Evolutionary conservation across 1,139 yeast species (phyloP).

Genomic region (Dujonia santamariae): DNA sequence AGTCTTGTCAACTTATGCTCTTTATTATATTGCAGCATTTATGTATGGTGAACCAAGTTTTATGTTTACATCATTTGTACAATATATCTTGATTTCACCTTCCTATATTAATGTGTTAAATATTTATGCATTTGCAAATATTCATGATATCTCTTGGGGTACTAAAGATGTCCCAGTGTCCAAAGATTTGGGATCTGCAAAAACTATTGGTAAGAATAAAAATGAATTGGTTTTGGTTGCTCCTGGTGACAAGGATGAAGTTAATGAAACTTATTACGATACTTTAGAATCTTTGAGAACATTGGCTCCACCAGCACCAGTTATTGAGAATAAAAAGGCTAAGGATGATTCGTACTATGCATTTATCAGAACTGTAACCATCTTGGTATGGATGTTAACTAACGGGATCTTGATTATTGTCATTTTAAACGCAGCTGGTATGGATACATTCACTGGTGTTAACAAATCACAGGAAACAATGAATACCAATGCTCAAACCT

Average conservation of each 20-base stretch:
- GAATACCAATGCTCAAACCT: constrained; percentile 32
- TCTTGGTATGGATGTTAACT: constrained; percentile 45
- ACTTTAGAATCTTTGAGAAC: constrained; percentile 46
- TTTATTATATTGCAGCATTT: constrained; percentile 75
- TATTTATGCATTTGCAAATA: constrained; percentile 81
- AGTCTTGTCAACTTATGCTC: constrained; percentile 75
- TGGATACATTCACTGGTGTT: constrained; percentile 23
- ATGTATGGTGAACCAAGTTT: constrained; percentile 77
- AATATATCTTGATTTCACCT: constrained; percentile 70
- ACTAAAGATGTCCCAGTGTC: constrained; percentile 69
- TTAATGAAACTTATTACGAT: constrained; percentile 56
- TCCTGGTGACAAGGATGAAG: constrained; percentile 62
- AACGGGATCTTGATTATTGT: constrained; percentile 42
- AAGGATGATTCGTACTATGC: constrained; percentile 45
- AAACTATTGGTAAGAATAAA: constrained; percentile 43
- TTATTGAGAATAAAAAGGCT: constrained; percentile 20
- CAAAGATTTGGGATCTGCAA: constrained; percentile 70
- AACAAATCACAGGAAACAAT: constrained; percentile 13
- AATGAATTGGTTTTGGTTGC: constrained; percentile 67
- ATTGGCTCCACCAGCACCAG: constrained; percentile 21
- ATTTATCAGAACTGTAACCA: constrained; percentile 43
- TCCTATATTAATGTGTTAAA: constrained; percentile 75
- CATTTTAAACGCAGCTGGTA: constrained; percentile 43
- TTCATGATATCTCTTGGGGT: constrained; percentile 88
- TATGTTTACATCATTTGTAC: constrained; percentile 70